Base-by-base conservation (phyloP, 1,139 yeast genomes). In the Pneumocystis carinii region DNA sequence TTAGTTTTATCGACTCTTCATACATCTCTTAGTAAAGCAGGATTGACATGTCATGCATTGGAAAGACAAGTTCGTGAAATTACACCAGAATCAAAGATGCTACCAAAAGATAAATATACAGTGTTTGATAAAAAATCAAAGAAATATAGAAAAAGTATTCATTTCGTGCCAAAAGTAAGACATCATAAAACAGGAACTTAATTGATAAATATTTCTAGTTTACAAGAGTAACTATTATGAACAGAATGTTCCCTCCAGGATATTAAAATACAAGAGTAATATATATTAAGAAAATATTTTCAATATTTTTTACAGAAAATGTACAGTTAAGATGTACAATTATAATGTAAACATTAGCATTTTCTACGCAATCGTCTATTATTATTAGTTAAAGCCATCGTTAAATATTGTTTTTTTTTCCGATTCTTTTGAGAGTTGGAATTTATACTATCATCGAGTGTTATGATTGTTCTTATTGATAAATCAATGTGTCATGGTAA, bases 61-160 rank as follows among this genome's bases (percentile, higher is more conserved):
- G 83, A 83, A 67, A 73, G 80, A 65, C 78, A 86, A 65, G 77
- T 81, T 70, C 76, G 74, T 5, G 71, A 79, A 48, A 80, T 86
- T 70, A 97, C 97, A 57, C 86, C 83, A 72, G 96, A 90, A 71
- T 70, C 75, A 58, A 90, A 89, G 67, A 89, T 92, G 97, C 71
- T 75, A 0, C 78, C 95, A 2, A 79, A 76, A 69, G 95, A 92
- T 76, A 92, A 92, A 75, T 92, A 92, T 75, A 85, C 95, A 63
- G 85, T 90, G 0, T 92, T 88, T 75, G 84, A 83, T 75, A 86
- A 82, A 74, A 83, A 84, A 70, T 81, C 84, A 14, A 59, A 53
- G 27, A 85, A 85, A 38, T 92, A 90, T 75, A 83, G 98, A 77
- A 92, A 90, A 76, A 84, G 94, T 68, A 83, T 57, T 29, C 59